These are phyloP conservation scores for Tulasnella sp. DNA, from an alignment of 768 basidiomycete species.

Conservation along the genomic window DNA sequence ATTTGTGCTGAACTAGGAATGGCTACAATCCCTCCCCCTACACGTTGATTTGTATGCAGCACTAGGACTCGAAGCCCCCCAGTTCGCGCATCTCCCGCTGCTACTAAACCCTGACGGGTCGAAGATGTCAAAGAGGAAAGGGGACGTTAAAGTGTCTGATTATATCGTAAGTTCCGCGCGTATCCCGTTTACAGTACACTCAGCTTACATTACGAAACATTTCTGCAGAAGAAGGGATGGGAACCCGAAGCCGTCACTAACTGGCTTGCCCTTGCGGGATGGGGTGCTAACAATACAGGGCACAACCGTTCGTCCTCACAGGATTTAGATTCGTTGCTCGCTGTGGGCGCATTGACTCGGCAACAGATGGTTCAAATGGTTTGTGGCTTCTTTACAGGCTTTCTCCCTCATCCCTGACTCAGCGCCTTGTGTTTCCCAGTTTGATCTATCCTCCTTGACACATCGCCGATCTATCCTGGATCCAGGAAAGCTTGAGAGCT, in stretches of 20 bases:
- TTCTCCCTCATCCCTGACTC: not conserved
- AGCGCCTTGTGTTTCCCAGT: not conserved
- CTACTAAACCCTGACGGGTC: conserved; percentile 81
- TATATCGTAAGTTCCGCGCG: conserved; percentile 52
- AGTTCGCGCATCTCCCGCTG: conserved; percentile 86
- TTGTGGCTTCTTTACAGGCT: conserved; percentile 14
- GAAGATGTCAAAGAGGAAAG: conserved; percentile 92
- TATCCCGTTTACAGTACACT: no score
- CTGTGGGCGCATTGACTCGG: conserved; percentile 40
- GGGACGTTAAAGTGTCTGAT: conserved; percentile 76
- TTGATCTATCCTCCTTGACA: conserved; percentile 55
- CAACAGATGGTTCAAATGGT: conserved; percentile 60
- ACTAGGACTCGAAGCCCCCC: conserved; percentile 57
- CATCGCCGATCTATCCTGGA: conserved; percentile 79
- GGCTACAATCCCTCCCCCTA: conserved; percentile 86
- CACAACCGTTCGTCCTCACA: conserved; percentile 27
- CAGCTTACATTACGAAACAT: not conserved
- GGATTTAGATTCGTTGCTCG: conserved; percentile 22
- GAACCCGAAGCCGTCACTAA: conserved; percentile 84
- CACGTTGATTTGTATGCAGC: conserved; percentile 84
- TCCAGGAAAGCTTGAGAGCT: conserved; percentile 63
- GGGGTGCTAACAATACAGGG: conserved; percentile 47
- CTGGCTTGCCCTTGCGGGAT: conserved; percentile 91
- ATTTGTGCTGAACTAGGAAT: conserved; percentile 54
- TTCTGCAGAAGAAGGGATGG: conserved; percentile 65